A percentile compares a stretch with the other conserved stretches of the same genome.
phyloP scores from a whole-genome alignment of 2,329 filamentous ascomycete genomes.

The Cryphonectria naterciae region DNA sequence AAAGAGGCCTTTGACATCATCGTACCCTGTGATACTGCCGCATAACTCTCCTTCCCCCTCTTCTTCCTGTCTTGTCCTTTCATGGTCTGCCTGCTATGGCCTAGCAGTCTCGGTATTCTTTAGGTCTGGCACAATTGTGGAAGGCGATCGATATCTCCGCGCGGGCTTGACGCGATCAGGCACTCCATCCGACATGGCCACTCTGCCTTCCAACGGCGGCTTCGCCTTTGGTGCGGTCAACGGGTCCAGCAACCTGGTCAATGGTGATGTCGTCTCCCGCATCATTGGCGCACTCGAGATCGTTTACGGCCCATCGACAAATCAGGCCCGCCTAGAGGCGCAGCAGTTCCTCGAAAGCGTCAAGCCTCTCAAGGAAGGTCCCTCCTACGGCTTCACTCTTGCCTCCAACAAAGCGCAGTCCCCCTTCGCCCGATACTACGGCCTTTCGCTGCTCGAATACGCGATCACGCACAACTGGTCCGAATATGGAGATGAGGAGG shows the following conservation, averaged over 20 bases:
- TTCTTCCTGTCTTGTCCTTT: not conserved
- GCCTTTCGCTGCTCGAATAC: conserved; percentile 87
- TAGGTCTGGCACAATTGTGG: conserved; percentile 24
- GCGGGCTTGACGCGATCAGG: conserved; percentile 14
- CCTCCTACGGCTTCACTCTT: conserved; percentile 81
- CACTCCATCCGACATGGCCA: conserved; percentile 21
- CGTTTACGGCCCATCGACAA: conserved; percentile 83
- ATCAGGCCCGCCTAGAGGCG: conserved; percentile 80
- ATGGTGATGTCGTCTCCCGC: conserved; percentile 58
- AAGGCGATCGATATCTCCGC: conserved; percentile 16
- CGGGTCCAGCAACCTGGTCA: conserved; percentile 36
- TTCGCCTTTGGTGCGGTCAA: conserved; percentile 30
- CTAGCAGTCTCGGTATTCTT: conserved; percentile 21
- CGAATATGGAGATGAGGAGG: conserved; percentile 71
- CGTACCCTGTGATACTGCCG: conserved; percentile 5
- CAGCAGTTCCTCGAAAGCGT: conserved; percentile 84
- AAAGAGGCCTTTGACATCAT: conserved; percentile 16
- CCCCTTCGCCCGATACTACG: conserved; percentile 88
- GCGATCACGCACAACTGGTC: conserved; percentile 85
- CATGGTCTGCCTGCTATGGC: conserved; percentile 25
- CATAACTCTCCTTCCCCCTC: not conserved
- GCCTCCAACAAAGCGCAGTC: conserved; percentile 76
- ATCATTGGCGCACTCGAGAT: conserved; percentile 86
- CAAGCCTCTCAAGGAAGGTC: conserved; percentile 78
- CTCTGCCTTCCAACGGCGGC: conserved; percentile 25